Evolutionary conservation across 805 yeast species (phyloP).

Genomic region (Pichia membranifaciens): DNA sequence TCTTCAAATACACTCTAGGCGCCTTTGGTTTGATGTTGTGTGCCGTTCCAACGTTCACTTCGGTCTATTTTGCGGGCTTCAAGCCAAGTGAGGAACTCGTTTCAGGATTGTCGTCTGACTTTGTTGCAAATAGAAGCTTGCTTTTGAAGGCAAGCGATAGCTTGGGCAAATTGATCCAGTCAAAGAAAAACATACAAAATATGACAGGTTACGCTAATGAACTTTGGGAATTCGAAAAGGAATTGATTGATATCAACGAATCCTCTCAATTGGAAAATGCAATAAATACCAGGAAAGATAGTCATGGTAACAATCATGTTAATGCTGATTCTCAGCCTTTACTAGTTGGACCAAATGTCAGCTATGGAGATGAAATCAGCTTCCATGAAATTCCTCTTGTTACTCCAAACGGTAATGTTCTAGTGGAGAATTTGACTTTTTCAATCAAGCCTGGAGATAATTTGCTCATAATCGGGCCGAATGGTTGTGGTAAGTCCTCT

Average conservation of each 20-base stretch:
- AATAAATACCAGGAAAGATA: slow-evolving; percentile 9
- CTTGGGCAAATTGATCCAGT: slow-evolving; percentile 76
- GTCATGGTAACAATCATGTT: not conserved
- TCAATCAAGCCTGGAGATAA: slow-evolving; percentile 77
- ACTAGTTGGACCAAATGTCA: slow-evolving; percentile 30
- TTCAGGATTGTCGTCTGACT: slow-evolving; percentile 59
- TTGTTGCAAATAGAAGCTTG: slow-evolving; percentile 82
- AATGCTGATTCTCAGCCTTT: slow-evolving; percentile 18
- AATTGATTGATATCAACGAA: slow-evolving; percentile 45
- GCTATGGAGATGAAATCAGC: slow-evolving; percentile 54
- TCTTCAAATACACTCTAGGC: slow-evolving; percentile 92
- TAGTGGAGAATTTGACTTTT: slow-evolving; percentile 63
- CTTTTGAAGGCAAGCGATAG: slow-evolving; percentile 82
- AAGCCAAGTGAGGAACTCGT: slow-evolving; percentile 37
- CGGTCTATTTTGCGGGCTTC: slow-evolving; percentile 32
- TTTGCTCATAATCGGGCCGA: slow-evolving; percentile 87
- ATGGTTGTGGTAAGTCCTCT: slow-evolving; percentile 94
- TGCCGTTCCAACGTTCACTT: slow-evolving; percentile 74
- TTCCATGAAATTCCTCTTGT: slow-evolving; percentile 74
- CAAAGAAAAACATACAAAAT: slow-evolving; percentile 79
- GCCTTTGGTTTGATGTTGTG: slow-evolving; percentile 88
- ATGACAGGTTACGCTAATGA: slow-evolving; percentile 77
- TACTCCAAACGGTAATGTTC: slow-evolving; percentile 76
- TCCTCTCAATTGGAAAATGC: slow-evolving; percentile 21
- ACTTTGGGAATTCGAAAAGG: slow-evolving; percentile 62